Percentiles rank a stretch among this genome's conserved stretches.
Conservation (phyloP, 306 rosid species). For the Vigna unguiculata region DNA sequence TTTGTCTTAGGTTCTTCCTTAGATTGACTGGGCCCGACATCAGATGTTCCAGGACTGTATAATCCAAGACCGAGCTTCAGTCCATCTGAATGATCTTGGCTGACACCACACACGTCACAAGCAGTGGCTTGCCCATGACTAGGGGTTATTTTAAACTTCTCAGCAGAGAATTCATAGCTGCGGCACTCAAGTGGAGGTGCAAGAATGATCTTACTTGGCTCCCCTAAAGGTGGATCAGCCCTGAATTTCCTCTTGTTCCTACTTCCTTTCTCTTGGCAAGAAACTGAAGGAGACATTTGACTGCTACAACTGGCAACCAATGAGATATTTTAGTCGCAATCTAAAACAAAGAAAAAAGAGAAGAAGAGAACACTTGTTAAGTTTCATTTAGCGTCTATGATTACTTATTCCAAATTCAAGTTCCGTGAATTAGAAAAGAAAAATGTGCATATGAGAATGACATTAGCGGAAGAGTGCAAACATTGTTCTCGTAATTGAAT, state of each 20-base stretch:
- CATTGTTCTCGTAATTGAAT: slow-evolving; percentile 43
- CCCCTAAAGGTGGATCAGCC: slow-evolving; percentile 77
- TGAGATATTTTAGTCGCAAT: slow-evolving; percentile 69
- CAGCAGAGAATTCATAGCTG: slow-evolving; percentile 81
- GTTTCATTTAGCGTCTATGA: slow-evolving; percentile 35
- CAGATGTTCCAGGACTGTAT: slow-evolving; percentile 58
- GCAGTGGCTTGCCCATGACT: slow-evolving; percentile 56
- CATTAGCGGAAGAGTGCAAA: slow-evolving; percentile 45
- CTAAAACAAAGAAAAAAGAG: background rate
- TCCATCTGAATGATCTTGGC: slow-evolving; percentile 63
- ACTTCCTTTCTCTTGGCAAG: slow-evolving; percentile 78
- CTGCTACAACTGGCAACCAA: slow-evolving; percentile 66
- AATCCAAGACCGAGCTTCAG: slow-evolving; percentile 85
- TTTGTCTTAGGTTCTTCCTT: slow-evolving; percentile 66
- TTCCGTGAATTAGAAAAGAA: slow-evolving; percentile 24
- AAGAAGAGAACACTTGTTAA: slow-evolving; percentile 46
- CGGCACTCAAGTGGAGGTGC: slow-evolving; percentile 65
- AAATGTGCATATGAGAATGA: background rate
- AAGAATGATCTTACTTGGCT: slow-evolving; percentile 56
- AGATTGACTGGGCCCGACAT: slow-evolving; percentile 58
- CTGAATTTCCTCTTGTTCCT: slow-evolving; percentile 91
- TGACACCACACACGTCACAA: slow-evolving; percentile 66
- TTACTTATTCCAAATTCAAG: slow-evolving; percentile 42
- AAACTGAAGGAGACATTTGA: slow-evolving; percentile 61
- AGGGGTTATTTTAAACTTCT: slow-evolving; percentile 63